These are phyloP conservation scores for Neophaeococcomyces aloes DNA, from an alignment of 2,329 filamentous ascomycete species.

Conservation along the genomic window DNA sequence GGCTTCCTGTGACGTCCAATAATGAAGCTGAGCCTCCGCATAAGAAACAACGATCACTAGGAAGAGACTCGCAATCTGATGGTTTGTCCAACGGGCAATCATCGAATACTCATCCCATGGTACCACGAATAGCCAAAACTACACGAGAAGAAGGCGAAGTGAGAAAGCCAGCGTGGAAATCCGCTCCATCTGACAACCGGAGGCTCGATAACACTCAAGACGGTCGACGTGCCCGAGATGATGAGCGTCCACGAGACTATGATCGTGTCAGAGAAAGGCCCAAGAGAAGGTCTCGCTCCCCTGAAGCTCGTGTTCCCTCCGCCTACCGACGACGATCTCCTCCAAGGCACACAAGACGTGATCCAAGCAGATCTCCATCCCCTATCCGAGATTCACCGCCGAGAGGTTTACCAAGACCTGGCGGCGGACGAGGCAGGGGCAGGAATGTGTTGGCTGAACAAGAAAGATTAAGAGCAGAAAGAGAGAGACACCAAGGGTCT, in stretches of 20 bases:
- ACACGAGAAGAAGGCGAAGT: constrained; percentile 19
- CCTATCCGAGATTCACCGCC: constrained; percentile 33
- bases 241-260: constrained; percentile 16
- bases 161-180: constrained; percentile 11
- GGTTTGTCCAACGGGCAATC: constrained; percentile 6
- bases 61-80: background rate
- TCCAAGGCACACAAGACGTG: constrained; percentile 23
- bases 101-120: constrained; percentile 1
- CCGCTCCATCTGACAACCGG: constrained; percentile 15
- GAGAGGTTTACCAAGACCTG: constrained; percentile 34
- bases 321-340: constrained; percentile 23
- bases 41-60: constrained; percentile 10
- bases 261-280: constrained; percentile 8
- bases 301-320: constrained; percentile 4
- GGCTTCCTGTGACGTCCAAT: constrained; percentile 1
- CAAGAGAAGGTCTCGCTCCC: constrained; percentile 25
- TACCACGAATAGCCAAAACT: constrained; percentile 14
- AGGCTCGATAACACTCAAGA: constrained; percentile 23
- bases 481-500: constrained; percentile 27
- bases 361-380: constrained; percentile 33
- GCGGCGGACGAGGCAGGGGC: constrained; percentile 37
- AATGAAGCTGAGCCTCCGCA: constrained; percentile 8
- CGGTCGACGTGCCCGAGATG: constrained; percentile 10
- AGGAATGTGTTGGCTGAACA: constrained; percentile 33
- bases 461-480: constrained; percentile 28